A percentile compares a stretch with the other conserved stretches of the same genome.
phyloP scores from a whole-genome alignment of 345 rosid genomes.

The Syzygium aqueum region DNA sequence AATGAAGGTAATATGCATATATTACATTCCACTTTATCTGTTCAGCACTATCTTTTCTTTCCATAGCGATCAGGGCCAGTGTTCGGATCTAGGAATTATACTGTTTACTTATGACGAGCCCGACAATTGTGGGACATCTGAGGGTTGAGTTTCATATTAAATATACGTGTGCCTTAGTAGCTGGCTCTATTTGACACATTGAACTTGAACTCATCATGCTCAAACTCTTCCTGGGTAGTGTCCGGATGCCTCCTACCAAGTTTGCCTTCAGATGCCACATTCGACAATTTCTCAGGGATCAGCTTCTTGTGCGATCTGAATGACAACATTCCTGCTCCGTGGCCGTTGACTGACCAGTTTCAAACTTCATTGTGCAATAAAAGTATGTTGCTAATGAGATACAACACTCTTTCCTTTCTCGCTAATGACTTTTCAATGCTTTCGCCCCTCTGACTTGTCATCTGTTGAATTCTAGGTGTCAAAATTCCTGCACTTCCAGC shows the following conservation, averaged over 20 bases:
- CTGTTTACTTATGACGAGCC: not conserved
- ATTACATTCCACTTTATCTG: not conserved
- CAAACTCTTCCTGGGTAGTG: conserved; percentile 20
- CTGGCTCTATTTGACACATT: not conserved
- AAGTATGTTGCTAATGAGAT: conserved; percentile 23
- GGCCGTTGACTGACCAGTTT: conserved; percentile 58
- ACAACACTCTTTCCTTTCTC: not conserved
- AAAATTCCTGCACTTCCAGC: conserved; percentile 95
- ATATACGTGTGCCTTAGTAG: not conserved
- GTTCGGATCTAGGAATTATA: not conserved
- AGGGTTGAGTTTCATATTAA: not conserved
- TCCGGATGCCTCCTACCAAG: conserved; percentile 96
- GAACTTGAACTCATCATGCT: not conserved
- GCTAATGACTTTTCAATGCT: not conserved
- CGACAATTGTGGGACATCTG: not conserved
- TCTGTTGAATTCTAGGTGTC: conserved; percentile 40
- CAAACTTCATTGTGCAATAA: conserved; percentile 70
- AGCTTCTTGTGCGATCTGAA: conserved; percentile 96
- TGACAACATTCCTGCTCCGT: conserved; percentile 92
- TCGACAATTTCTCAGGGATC: conserved; percentile 61
- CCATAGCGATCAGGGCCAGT: not conserved
- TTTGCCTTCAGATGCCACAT: conserved; percentile 93
- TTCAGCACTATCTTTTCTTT: not conserved
- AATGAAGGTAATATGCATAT: conserved; percentile 38
- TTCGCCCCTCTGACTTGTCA: not conserved